Base-by-base conservation (phyloP, 805 yeast genomes). In the Saccharomycopsis malanga region DNA sequence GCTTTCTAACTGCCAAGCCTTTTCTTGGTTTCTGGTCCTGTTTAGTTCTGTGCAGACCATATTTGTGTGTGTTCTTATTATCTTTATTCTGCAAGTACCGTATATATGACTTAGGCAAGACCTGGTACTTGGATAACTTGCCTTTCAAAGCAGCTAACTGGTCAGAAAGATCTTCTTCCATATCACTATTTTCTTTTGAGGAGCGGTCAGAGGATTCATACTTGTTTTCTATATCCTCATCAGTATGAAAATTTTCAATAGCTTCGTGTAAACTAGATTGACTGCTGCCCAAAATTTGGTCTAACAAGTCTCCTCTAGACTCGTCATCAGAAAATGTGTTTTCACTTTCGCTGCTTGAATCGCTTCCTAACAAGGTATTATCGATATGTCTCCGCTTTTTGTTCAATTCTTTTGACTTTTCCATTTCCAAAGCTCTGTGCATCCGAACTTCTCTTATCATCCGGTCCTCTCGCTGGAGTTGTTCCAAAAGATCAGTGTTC, bases 31-130 rank as follows among this genome's bases (percentile, higher is more conserved):
- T 25, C 3, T 27, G 14, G 14, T 7, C 24, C 37, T 29, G 30
- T 21, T 18, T 35, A 9, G 10, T 12, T 29, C 34, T 18, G 21
- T 5, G 22, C n/a, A n/a, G n/a, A n/a, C n/a, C n/a, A n/a, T n/a
- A n/a, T n/a, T n/a, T n/a, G 12, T 22, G 15, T 24, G 21, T 39
- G 25, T 3, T 17, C 20, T n/a, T 25, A 35, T 27, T 35, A 20
- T 27, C 39, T 23, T 39, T 38, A 32, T 29, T 17, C 40, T 25
- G 14, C 39, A 44, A 32, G n/a, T 23, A 20, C 20, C 53, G 40
- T 17, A 45, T 24, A 32, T 50, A 50, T 14, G 53, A 50, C 24
- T 32, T 42, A 2, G 53, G 53, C 14, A 50, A 30, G n/a, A 46
- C 53, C 12, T 42, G 47, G 4, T 38, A 43, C 32, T 32, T 50